phyloP scores from a whole-genome alignment of 345 rosid genomes.

The Orychophragmus violaceus region DNA sequence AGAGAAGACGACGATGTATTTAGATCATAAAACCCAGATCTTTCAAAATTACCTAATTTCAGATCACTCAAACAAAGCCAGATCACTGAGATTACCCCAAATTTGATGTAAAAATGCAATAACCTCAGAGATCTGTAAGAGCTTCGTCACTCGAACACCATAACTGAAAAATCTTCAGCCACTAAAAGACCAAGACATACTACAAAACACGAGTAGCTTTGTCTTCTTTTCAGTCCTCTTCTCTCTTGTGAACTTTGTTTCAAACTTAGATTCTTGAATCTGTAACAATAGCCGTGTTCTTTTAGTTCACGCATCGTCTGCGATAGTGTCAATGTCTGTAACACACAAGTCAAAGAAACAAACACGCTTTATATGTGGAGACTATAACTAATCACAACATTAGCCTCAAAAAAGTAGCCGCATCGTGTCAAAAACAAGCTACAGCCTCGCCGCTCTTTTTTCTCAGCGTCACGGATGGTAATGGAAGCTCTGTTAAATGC shows the following conservation, averaged over 20 bases:
- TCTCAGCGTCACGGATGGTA: too few relatives aligned
- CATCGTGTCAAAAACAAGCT: too few relatives aligned
- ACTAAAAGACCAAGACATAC: neutral
- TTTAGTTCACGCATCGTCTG: too few relatives aligned
- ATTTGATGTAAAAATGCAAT: neutral
- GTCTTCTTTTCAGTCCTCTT: neutral
- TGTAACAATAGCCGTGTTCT: too few relatives aligned
- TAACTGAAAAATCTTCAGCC: conserved; percentile 3
- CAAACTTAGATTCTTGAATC: neutral
- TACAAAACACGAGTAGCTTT: conserved; percentile 1
- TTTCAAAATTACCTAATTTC: neutral
- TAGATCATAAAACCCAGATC: conserved; percentile 23
- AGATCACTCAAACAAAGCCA: conserved; percentile 26
- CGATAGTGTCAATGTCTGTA: too few relatives aligned
- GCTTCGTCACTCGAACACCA: conserved; percentile 13
- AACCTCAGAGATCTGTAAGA: conserved; percentile 24
- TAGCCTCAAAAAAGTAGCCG: too few relatives aligned
- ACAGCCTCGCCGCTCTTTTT: too few relatives aligned
- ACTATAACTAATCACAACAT: too few relatives aligned
- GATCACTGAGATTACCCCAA: conserved; percentile 21
- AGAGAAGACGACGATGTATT: neutral
- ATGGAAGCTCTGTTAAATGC: too few relatives aligned
- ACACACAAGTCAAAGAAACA: too few relatives aligned
- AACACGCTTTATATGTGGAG: too few relatives aligned
- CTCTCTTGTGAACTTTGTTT: neutral